These are phyloP conservation scores for Aspergillus conjunctus DNA, from an alignment of 495 filamentous ascomycete species.

Conservation along the genomic window DNA sequence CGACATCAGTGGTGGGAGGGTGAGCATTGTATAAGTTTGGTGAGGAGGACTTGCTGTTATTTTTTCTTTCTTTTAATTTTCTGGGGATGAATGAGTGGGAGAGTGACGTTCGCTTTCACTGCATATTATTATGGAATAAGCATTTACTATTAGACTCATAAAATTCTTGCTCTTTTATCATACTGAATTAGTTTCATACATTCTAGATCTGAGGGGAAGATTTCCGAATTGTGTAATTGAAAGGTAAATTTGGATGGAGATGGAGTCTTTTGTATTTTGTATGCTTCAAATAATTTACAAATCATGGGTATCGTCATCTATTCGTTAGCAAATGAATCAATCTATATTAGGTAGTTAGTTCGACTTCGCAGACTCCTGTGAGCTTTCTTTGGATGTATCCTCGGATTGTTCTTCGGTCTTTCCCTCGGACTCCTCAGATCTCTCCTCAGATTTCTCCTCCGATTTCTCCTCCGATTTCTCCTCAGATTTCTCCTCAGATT, in stretches of 20 bases:
- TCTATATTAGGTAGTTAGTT: neutral
- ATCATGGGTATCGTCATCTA: constrained; percentile 4
- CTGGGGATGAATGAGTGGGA: too few relatives aligned
- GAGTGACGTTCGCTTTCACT: neutral
- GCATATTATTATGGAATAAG: neutral
- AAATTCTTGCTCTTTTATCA: too few relatives aligned
- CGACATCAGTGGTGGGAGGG: constrained; percentile 29
- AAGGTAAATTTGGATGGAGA: neutral
- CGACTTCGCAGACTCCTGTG: neutral
- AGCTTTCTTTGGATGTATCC: neutral
- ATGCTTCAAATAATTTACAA: neutral
- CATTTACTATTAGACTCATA: too few relatives aligned
- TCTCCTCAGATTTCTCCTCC: neutral
- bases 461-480: neutral
- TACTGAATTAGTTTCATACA: too few relatives aligned
- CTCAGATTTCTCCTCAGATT: neutral
- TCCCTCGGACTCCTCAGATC: neutral
- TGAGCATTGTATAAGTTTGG: constrained; percentile 25
- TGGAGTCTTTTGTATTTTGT: neutral
- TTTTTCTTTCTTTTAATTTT: neutral
- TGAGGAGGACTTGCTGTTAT: neutral
- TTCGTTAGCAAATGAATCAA: too few relatives aligned
- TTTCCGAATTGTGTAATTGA: too few relatives aligned
- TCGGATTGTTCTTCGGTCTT: neutral
- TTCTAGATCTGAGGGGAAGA: too few relatives aligned